Evolutionary conservation across 2,329 filamentous ascomycete genomes (phyloP).

Genomic region (Lachnellula cervina): DNA sequence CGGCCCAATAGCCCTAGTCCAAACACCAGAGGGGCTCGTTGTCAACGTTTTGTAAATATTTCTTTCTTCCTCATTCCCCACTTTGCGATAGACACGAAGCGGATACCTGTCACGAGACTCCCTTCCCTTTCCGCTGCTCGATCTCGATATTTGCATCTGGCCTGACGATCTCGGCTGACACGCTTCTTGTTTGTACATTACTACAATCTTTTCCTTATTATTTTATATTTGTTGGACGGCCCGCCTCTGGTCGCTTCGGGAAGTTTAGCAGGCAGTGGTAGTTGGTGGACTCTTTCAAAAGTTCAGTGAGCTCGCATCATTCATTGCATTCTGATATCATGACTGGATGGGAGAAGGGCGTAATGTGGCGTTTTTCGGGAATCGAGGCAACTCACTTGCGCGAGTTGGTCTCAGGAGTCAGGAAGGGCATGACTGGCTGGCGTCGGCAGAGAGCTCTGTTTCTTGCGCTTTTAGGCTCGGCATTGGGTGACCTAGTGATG

Average conservation of each 20-base stretch:
- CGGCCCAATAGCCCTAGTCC: slow-evolving; percentile 25
- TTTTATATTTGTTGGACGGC: slow-evolving; percentile 18
- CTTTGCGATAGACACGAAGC: slow-evolving; percentile 29
- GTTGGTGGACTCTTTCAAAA: slow-evolving; percentile 18
- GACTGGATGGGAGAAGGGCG: slow-evolving; percentile 26
- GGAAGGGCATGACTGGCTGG: slow-evolving; percentile 24
- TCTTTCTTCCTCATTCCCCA: slow-evolving; percentile 20
- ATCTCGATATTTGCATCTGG: slow-evolving; percentile 17
- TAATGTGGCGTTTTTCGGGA: slow-evolving; percentile 23
- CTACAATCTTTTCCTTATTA: slow-evolving; percentile 28
- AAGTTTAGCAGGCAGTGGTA: slow-evolving; percentile 23
- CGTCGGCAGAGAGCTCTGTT: slow-evolving; percentile 27
- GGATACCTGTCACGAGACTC: slow-evolving; percentile 16
- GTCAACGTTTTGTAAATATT: slow-evolving; percentile 32
- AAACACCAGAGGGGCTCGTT: slow-evolving; percentile 8
- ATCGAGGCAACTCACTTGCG: slow-evolving; percentile 17
- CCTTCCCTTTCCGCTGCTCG: slow-evolving; percentile 18
- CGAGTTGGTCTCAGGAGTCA: slow-evolving; percentile 23
- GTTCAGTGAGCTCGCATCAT: slow-evolving; percentile 22
- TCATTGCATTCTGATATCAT: slow-evolving; percentile 28
- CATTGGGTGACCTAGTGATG: neutral
- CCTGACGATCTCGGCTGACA: slow-evolving; percentile 15
- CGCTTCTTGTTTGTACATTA: slow-evolving; percentile 30
- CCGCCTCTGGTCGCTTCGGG: slow-evolving; percentile 20
- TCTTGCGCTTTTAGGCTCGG: slow-evolving; percentile 22